Evolutionary conservation across 208 protist species (phyloP).

Genomic region (Trypanosoma vivax): DNA sequence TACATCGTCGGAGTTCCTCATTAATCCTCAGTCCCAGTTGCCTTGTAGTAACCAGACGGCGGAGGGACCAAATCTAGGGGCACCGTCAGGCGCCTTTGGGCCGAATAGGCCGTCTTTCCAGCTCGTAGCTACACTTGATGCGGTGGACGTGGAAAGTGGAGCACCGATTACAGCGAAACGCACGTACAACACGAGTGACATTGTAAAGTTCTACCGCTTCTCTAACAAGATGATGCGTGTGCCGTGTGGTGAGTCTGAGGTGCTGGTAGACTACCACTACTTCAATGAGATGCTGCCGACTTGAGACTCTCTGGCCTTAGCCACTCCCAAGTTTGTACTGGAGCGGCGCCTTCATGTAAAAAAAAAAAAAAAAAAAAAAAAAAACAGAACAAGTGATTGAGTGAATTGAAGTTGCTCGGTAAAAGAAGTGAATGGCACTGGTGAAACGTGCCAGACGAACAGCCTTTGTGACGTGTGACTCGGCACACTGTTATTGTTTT

Average conservation of each 20-base stretch:
- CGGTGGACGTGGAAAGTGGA: slow-evolving; percentile 70
- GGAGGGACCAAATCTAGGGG: not conserved
- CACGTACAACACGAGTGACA: slow-evolving; percentile 63
- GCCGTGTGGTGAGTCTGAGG: slow-evolving; percentile 35
- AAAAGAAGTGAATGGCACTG: too few species aligned
- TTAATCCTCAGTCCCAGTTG: not conserved
- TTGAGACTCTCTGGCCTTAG: slow-evolving; percentile 4
- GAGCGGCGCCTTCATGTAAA: not conserved
- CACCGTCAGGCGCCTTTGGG: not conserved
- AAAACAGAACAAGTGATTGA: not conserved
- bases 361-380: not conserved
- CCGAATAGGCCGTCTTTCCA: slow-evolving; percentile 34
- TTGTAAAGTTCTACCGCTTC: slow-evolving; percentile 68
- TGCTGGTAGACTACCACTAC: slow-evolving; percentile 80
- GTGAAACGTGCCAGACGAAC: too few species aligned
- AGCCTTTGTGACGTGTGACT: too few species aligned
- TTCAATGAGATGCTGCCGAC: slow-evolving; percentile 74
- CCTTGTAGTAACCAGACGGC: not conserved
- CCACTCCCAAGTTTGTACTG: too few species aligned
- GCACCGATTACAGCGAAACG: slow-evolving; percentile 63
- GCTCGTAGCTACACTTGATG: slow-evolving; percentile 74
- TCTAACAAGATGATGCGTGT: slow-evolving; percentile 70
- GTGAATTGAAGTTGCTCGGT: too few species aligned
- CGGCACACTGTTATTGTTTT: too few species aligned
- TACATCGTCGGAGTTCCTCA: not conserved